Evolutionary conservation across 805 yeast genomes (phyloP), one percentile per base, ranked within the genome.

Genomic region (Candida ortonii): DNA sequence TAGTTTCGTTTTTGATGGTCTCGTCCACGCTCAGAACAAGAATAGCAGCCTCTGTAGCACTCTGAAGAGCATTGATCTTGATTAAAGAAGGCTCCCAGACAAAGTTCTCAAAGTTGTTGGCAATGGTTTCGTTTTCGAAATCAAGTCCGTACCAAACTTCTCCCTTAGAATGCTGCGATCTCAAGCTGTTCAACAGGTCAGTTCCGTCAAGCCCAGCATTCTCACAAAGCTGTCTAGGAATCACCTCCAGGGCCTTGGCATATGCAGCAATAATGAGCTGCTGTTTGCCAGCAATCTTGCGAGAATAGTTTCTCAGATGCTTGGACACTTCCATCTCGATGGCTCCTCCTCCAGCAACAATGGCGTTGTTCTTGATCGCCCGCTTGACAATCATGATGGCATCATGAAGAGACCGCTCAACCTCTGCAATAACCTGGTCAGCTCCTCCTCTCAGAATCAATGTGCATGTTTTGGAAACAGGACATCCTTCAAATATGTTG

Each of bases 321-420:
- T 78, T 86, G 23, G 97, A 88, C 25, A 93, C 56, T 58, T 93
- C 97, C 98, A 93, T 93, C 64, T 93, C 98, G 45, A 88, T 83
- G 22, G 99, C 99, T 45, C 99, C 99, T 46, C 99, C 99, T 43
- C 99, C 99, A 10, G 96, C 97, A 38, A 93, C 98, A 47, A 93
- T 79, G 18, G 76, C 67, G 54, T 80, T 83, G 58, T 89, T 89
- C 55, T 84, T 80, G 25, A 93, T 78, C 2, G 97, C 94, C 52
- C 98, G 76, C 65, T 89, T 90, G 28, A 90, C 97, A 59, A 93
- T 89, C 98, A 90, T 90, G 32, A 93, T 87, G 32, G 98, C 98
- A 65, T 93, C 99, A 57, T 93, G 97, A 48, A 93, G 70, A 2
- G 97, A 90, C 62, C 99, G 76, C 61, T 93, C 98, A 16, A 93